Conservation (phyloP, 225 moss, liverwort and hornwort species). For the Sphagnum tenellum region DNA sequence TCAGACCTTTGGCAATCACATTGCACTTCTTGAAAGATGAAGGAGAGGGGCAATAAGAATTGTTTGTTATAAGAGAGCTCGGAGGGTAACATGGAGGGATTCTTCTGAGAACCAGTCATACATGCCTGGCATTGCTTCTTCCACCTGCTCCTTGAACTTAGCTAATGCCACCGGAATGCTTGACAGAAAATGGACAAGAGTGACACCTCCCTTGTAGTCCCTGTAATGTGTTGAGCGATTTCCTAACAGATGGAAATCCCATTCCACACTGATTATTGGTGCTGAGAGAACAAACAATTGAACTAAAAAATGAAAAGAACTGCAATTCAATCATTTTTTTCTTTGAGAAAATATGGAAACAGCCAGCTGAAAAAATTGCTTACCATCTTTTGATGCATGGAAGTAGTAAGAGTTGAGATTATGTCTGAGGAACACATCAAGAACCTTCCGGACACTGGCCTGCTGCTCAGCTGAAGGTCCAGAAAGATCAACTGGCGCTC, state of each 20-base stretch:
- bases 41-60: too few species aligned
- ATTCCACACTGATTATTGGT: too few species aligned
- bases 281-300: constrained; percentile 3
- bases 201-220: constrained; percentile 48
- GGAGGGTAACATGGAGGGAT: constrained; percentile 73
- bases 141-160: constrained; percentile 59
- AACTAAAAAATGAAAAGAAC: background rate
- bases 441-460: constrained; percentile 39
- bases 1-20: too few species aligned
- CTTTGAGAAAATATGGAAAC: background rate
- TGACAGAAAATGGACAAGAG: constrained; percentile 72
- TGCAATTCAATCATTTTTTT: background rate
- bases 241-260: constrained; percentile 16
- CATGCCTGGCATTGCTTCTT: constrained; percentile 63
- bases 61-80: constrained; percentile 35
- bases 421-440: constrained; percentile 51
- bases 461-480: constrained; percentile 31
- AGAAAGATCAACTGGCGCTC: constrained; percentile 20
- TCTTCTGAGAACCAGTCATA: constrained; percentile 86
- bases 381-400: constrained; percentile 62
- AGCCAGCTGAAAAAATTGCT: background rate
- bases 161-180: constrained; percentile 38
- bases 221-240: constrained; percentile 75
- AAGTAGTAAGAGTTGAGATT: constrained; percentile 69
- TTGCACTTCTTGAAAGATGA: too few species aligned